phyloP scores from a whole-genome alignment of 352 stramenopile species.

The Pythium aquatile region DNA sequence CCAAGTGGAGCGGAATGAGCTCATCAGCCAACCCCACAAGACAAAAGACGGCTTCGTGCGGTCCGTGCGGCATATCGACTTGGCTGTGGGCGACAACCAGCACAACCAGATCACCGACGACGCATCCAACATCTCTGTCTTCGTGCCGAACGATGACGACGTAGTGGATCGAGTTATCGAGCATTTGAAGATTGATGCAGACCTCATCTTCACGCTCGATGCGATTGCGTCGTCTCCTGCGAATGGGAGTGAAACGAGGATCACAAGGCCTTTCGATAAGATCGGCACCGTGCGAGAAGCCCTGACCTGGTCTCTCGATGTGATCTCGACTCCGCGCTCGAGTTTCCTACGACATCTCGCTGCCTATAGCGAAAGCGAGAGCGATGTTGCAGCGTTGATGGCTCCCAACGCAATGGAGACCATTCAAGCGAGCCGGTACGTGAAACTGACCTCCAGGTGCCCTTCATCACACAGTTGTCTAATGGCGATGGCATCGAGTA shows the following conservation, averaged over 20 bases:
- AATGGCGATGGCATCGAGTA: slow-evolving; percentile 1
- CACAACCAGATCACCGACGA: slow-evolving; percentile 48
- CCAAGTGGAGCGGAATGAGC: slow-evolving; percentile 44
- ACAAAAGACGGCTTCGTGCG: slow-evolving; percentile 53
- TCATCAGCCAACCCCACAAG: slow-evolving; percentile 59
- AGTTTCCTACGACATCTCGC: slow-evolving; percentile 61
- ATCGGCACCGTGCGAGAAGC: slow-evolving; percentile 65
- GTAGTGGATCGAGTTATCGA: slow-evolving; percentile 53
- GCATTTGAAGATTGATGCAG: slow-evolving; percentile 51
- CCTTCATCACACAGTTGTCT: too few species aligned
- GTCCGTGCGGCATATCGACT: slow-evolving; percentile 72
- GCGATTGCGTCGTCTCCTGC: slow-evolving; percentile 10
- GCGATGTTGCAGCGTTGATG: slow-evolving; percentile 46
- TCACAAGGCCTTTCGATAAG: slow-evolving; percentile 45
- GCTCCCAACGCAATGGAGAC: slow-evolving; percentile 43
- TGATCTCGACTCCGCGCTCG: slow-evolving; percentile 56
- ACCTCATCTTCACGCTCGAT: slow-evolving; percentile 45
- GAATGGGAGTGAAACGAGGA: slow-evolving; percentile 1
- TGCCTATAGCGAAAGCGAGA: slow-evolving; percentile 55
- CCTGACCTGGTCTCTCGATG: slow-evolving; percentile 76
- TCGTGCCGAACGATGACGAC: slow-evolving; percentile 56
- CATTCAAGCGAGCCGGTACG: slow-evolving; percentile 45
- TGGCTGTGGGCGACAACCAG: slow-evolving; percentile 47
- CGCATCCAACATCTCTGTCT: slow-evolving; percentile 78
- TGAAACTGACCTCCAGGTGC: neutral